Base-by-base conservation (phyloP, 2,329 filamentous ascomycete species). In the Aspergillus novofumigatus region DNA sequence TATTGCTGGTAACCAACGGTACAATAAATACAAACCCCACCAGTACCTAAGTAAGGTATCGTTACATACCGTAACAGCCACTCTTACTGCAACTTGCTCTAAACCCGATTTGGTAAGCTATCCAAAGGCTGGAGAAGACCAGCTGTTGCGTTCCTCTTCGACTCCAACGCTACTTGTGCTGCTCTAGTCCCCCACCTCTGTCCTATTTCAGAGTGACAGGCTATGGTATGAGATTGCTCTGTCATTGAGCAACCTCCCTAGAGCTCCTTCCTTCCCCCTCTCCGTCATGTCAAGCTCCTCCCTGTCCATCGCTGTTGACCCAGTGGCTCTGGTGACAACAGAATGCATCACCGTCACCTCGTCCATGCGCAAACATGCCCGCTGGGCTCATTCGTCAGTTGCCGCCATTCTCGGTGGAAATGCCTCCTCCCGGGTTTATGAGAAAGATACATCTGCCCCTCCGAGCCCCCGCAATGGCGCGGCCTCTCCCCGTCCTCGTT, bases 331-430 rank as follows among this genome's bases (percentile, higher is more conserved):
- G 67, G 92, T 99, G 63, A 96, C 96, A 62, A 96, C 93, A 76
- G 94, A 99, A 86, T 99, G 94, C 76, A 97, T 97, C 72, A 93
- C 92, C 49, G 93, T 99, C 77, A 97, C 94, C 14, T 97, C 93
- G 61, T 92, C 92, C 59, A 97, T 99, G 84, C 92, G 96, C 70
- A 99, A 99, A 78, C 89, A 97, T 83, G 90, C 92, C 62, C 89
- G 94, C 63, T 97, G 93, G 82, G 91, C 92, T 50, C 92, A 97
- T 73, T 96, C 92, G 11, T 97, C 92, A 4, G 94, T 99, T 48
- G 92, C 94, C 41, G 93, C 93, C 53, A 99, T 99, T 59, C 82
- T 99, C 32, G 94, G 94, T 52, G 91, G 91, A 62, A 81, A 80
- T 60, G 72, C 71, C 51, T 72, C 70, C 38, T 79, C 81, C 54